phyloP scores from a whole-genome alignment of 2,329 filamentous ascomycete species.

The Fusarium camptoceras region DNA sequence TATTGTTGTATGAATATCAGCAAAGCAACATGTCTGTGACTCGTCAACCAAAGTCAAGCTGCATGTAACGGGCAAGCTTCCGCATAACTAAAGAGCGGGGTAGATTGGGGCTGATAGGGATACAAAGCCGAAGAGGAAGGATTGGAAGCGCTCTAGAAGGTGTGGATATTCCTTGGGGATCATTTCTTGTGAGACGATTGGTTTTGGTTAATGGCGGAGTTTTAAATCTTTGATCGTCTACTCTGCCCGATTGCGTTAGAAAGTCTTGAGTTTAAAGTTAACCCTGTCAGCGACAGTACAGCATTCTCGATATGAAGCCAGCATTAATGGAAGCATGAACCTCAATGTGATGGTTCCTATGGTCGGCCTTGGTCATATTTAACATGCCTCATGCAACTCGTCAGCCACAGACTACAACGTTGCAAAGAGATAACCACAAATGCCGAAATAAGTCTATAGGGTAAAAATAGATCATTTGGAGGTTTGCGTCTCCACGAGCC shows the following conservation, averaged over 20 bases:
- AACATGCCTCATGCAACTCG: neutral
- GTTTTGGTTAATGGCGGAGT: slow-evolving; percentile 13
- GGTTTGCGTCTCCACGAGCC: neutral
- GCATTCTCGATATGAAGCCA: neutral
- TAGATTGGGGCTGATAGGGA: slow-evolving; percentile 16
- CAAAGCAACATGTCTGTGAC: neutral
- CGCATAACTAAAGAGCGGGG: slow-evolving; percentile 16
- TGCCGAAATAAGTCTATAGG: neutral
- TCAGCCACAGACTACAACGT: slow-evolving; percentile 10
- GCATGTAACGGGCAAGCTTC: slow-evolving; percentile 3
- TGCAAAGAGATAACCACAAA: neutral
- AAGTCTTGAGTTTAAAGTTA: neutral
- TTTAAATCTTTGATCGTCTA: slow-evolving; percentile 26
- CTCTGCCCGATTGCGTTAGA: slow-evolving; percentile 29
- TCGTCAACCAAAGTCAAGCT: neutral
- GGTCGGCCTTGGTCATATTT: neutral
- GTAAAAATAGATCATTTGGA: neutral
- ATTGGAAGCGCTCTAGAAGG: slow-evolving; percentile 23
- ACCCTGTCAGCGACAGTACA: neutral
- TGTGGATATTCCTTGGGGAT: slow-evolving; percentile 11
- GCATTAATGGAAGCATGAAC: neutral
- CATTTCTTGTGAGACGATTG: slow-evolving; percentile 4
- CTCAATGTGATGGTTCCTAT: neutral
- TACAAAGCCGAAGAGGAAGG: neutral
- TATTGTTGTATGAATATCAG: slow-evolving; percentile 14